Percentiles rank a stretch among this genome's conserved stretches.
phyloP scores from a whole-genome alignment of 2,329 filamentous ascomycete species.

The Phymatotrichopsis omnivora region DNA sequence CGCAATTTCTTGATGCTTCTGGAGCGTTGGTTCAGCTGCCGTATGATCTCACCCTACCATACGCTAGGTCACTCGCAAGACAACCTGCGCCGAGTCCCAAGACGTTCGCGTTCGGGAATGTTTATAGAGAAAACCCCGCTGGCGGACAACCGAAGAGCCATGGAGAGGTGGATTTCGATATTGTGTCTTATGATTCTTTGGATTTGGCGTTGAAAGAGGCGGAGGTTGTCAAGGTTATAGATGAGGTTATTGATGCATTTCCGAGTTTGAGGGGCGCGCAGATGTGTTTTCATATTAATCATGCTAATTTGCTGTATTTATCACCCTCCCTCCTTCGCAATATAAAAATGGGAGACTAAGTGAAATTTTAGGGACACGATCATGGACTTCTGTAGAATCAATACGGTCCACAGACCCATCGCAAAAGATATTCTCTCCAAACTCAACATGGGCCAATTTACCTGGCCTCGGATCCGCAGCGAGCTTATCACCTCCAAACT shows the following conservation, averaged over 20 bases:
- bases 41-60: slow-evolving; percentile 80
- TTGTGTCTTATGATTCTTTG: slow-evolving; percentile 70
- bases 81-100: slow-evolving; percentile 57
- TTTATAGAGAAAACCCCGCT: slow-evolving; percentile 64
- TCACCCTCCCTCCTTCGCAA: neutral
- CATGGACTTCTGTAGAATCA: slow-evolving; percentile 82
- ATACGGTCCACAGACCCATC: slow-evolving; percentile 52
- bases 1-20: slow-evolving; percentile 69
- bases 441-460: slow-evolving; percentile 69
- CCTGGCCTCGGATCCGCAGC: slow-evolving; percentile 71
- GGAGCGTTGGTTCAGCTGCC: slow-evolving; percentile 90
- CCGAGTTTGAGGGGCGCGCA: slow-evolving; percentile 59
- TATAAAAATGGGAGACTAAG: too few relatives aligned
- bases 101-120: slow-evolving; percentile 76
- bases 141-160: slow-evolving; percentile 74
- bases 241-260: slow-evolving; percentile 70
- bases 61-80: slow-evolving; percentile 74
- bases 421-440: slow-evolving; percentile 79
- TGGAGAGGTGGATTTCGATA: slow-evolving; percentile 91
- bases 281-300: slow-evolving; percentile 86
- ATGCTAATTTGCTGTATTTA: slow-evolving; percentile 68
- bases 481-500: slow-evolving; percentile 73
- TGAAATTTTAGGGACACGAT: slow-evolving; percentile 46
- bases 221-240: slow-evolving; percentile 84
- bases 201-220: slow-evolving; percentile 86